Conservation (phyloP, 805 yeast genomes). For the Tetrapisispora iriomotensis region DNA sequence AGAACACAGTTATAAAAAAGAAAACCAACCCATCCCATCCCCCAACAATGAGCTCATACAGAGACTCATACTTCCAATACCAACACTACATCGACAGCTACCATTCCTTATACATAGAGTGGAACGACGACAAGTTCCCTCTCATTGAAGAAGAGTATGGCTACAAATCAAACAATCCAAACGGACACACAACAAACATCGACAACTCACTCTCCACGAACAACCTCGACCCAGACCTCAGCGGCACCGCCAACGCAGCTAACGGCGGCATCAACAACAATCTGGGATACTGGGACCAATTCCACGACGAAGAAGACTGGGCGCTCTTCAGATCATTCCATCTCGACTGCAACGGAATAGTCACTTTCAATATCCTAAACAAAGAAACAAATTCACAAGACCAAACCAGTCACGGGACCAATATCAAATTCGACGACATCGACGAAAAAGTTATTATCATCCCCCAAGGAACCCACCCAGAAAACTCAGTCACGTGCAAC, state of each 20-base stretch:
- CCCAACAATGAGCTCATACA: constrained; percentile 6
- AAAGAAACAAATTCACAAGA: neutral
- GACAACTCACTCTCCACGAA: neutral
- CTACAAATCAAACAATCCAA: neutral
- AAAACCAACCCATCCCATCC: too few relatives aligned
- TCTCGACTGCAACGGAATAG: constrained; percentile 21
- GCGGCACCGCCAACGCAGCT: too few relatives aligned
- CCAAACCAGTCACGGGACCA: neutral
- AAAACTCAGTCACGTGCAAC: too few relatives aligned
- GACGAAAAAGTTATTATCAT: neutral
- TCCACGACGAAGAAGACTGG: constrained; percentile 27
- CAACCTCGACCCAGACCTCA: neutral
- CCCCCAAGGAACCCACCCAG: too few relatives aligned
- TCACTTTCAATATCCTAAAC: constrained; percentile 8
- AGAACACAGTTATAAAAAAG: too few relatives aligned
- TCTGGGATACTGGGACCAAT: constrained; percentile 24
- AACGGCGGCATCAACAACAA: neutral
- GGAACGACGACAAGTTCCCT: constrained; percentile 24
- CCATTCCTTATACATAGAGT: constrained; percentile 21
- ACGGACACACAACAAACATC: neutral
- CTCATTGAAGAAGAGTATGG: constrained; percentile 16
- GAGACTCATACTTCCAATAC: constrained; percentile 24
- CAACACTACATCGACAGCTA: constrained; percentile 18
- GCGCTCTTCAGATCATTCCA: constrained; percentile 17
- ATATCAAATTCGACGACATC: neutral